These are phyloP conservation scores for Nannizziopsis arthrosporioides DNA, from an alignment of 2,329 filamentous ascomycete genomes.

Conservation along the genomic window DNA sequence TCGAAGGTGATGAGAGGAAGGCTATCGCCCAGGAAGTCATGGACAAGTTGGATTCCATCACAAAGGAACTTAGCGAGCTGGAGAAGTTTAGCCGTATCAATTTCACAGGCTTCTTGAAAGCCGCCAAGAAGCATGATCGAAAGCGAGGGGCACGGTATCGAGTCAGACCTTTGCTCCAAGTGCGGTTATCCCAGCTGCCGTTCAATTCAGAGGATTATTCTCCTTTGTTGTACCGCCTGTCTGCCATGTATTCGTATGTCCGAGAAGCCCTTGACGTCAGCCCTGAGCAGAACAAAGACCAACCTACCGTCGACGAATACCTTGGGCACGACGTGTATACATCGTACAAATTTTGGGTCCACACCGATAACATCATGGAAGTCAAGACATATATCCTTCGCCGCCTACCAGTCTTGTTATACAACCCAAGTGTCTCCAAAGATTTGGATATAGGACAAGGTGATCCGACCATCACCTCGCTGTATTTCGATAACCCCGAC, in stretches of 20 bases:
- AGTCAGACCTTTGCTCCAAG: constrained; percentile 81
- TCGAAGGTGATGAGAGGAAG: constrained; percentile 31
- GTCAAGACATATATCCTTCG: constrained; percentile 93
- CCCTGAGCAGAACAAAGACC: constrained; percentile 43
- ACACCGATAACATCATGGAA: constrained; percentile 87
- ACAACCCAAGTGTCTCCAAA: constrained; percentile 75
- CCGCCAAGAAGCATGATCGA: constrained; percentile 97
- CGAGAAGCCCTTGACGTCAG: constrained; percentile 55
- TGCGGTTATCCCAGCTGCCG: constrained; percentile 73
- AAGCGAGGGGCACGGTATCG: constrained; percentile 78
- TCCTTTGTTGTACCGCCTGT: constrained; percentile 74
- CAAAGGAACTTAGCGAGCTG: constrained; percentile 80
- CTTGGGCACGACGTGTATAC: constrained; percentile 57
- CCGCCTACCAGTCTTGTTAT: constrained; percentile 79
- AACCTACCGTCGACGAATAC: constrained; percentile 34
- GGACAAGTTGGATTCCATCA: constrained; percentile 59
- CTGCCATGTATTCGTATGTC: constrained; percentile 90
- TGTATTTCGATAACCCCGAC: constrained; percentile 84
- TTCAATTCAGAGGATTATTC: constrained; percentile 95
- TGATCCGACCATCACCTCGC: constrained; percentile 83
- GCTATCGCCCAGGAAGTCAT: constrained; percentile 58
- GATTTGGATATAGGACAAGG: constrained; percentile 62
- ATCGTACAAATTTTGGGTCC: constrained; percentile 94
- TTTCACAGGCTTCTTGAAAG: constrained; percentile 95
- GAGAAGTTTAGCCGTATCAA: constrained; percentile 94